These are phyloP conservation scores for Zymoseptoria brevis DNA, from an alignment of 2,329 filamentous ascomycete genomes.

Conservation along the genomic window DNA sequence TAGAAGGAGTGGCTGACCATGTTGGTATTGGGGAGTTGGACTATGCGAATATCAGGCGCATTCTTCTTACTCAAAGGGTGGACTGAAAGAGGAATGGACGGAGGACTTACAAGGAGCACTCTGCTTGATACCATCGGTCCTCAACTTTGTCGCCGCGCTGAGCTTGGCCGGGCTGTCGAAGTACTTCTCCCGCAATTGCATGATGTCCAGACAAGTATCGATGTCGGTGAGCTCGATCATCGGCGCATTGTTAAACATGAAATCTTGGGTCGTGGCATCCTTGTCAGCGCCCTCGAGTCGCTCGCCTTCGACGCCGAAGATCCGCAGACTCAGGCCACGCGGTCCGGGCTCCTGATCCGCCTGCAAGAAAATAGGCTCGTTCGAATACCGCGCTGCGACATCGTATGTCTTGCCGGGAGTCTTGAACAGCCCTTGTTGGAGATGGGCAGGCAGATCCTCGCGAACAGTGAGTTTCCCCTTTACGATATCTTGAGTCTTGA, in stretches of 20 bases:
- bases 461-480: conserved; percentile 40
- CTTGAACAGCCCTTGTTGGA: conserved; percentile 37
- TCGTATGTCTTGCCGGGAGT: conserved; percentile 23
- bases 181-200: neutral
- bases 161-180: conserved; percentile 27
- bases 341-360: conserved; percentile 39
- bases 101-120: neutral
- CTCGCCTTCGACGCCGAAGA: conserved; percentile 43
- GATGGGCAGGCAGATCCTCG: conserved; percentile 36
- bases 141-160: conserved; percentile 34
- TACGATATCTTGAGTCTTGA: conserved; percentile 43
- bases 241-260: conserved; percentile 43
- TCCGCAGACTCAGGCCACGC: conserved; percentile 43
- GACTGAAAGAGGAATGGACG: no score
- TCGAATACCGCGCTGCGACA: conserved; percentile 31
- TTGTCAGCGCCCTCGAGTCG: conserved; percentile 37
- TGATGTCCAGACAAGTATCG: conserved; percentile 30
- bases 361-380: conserved; percentile 28
- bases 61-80: no score
- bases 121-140: conserved; percentile 30
- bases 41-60: no score
- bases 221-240: conserved; percentile 41
- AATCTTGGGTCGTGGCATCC: conserved; percentile 26
- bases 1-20: neutral
- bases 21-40: conserved; percentile 30